phyloP scores from a whole-genome alignment of 2,329 filamentous ascomycete genomes.

The Fusarium sp. region DNA sequence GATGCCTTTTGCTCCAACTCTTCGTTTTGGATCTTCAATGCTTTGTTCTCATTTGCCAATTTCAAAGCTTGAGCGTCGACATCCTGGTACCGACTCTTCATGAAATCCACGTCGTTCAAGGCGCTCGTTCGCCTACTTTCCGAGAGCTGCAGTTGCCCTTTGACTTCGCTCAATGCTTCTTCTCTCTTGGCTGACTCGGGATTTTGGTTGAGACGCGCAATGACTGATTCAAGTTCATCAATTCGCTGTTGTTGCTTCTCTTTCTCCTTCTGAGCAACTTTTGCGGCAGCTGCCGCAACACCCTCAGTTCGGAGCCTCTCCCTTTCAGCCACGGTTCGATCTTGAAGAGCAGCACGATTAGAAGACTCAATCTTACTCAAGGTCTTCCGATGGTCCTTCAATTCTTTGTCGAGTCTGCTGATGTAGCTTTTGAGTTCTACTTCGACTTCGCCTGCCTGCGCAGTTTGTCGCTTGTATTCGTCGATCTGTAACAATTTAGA shows the following conservation, averaged over 20 bases:
- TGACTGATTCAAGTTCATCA: conserved; percentile 48
- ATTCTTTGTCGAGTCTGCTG: conserved; percentile 54
- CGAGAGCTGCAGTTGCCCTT: conserved; percentile 52
- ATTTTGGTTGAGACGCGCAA: conserved; percentile 43
- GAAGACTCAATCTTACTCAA: conserved; percentile 56
- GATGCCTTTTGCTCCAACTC: conserved; percentile 54
- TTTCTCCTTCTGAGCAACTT: conserved; percentile 46
- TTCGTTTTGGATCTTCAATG: conserved; percentile 54
- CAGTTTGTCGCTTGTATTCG: conserved; percentile 42
- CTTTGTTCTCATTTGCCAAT: conserved; percentile 57
- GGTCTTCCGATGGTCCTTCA: conserved; percentile 57
- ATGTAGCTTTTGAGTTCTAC: conserved; percentile 54
- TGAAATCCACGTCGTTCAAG: conserved; percentile 64
- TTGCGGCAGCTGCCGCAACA: conserved; percentile 41
- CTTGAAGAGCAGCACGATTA: conserved; percentile 60
- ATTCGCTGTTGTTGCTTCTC: conserved; percentile 52
- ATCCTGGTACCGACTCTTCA: conserved; percentile 67
- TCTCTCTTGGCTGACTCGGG: conserved; percentile 35
- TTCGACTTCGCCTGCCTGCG: conserved; percentile 44
- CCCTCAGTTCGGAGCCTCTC: conserved; percentile 54
- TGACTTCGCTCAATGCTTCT: conserved; percentile 50
- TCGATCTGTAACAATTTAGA: conserved; percentile 42
- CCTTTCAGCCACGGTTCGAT: conserved; percentile 59
- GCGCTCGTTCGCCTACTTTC: conserved; percentile 53
- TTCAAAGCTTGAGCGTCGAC: conserved; percentile 59